phyloP scores from a whole-genome alignment of 1,284 basidiomycete genomes.

The Apiotrichum domesticum region DNA sequence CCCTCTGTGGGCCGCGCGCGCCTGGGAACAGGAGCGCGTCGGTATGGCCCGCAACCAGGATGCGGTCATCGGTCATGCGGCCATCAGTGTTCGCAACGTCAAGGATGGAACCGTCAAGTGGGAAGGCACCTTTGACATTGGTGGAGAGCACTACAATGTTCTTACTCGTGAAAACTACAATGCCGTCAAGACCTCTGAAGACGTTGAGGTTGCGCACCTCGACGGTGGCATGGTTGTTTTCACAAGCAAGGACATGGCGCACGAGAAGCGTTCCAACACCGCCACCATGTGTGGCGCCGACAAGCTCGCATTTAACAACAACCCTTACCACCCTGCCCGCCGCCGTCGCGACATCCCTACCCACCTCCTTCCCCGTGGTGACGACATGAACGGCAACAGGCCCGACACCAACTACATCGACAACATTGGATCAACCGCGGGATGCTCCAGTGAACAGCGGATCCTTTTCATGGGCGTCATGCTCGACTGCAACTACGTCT shows the following conservation, averaged over 20 bases:
- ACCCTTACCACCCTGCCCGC: conserved; percentile 55
- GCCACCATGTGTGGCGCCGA: conserved; percentile 60
- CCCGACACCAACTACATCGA: conserved; percentile 56
- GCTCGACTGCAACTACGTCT: conserved; percentile 75
- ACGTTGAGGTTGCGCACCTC: conserved; percentile 54
- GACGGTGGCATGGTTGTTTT: conserved; percentile 63
- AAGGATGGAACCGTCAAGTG: conserved; percentile 56
- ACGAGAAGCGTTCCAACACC: conserved; percentile 16
- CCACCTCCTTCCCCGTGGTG: conserved; percentile 7
- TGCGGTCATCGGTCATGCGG: conserved; percentile 60
- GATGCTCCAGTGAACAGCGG: conserved; percentile 68
- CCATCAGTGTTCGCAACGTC: conserved; percentile 64
- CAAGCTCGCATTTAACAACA: conserved; percentile 59
- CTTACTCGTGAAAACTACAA: conserved; percentile 67
- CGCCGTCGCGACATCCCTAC: not conserved
- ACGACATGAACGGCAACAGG: conserved; percentile 27
- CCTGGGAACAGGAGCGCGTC: conserved; percentile 27
- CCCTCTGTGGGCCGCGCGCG: conserved; percentile 49
- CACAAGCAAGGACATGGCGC: conserved; percentile 47
- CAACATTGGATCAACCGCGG: conserved; percentile 60
- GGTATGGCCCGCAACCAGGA: conserved; percentile 21
- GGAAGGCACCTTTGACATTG: conserved; percentile 67
- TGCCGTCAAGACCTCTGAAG: conserved; percentile 52
- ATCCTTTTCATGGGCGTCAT: conserved; percentile 74
- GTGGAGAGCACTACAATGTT: conserved; percentile 67